Base-by-base conservation (phyloP, 345 rosid species). In the Euclidium syriacum region DNA sequence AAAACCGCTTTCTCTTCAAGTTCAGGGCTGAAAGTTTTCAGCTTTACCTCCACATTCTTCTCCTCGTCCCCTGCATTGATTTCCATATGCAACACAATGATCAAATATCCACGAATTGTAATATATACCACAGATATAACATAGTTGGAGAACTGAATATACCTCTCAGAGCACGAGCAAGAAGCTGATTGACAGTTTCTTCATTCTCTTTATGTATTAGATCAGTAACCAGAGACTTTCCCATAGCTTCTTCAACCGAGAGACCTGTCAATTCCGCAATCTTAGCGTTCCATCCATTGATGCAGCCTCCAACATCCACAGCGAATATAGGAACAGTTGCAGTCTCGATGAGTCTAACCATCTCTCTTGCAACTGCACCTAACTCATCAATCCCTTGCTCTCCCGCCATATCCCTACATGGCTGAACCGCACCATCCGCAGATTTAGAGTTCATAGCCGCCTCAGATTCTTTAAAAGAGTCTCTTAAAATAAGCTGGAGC, bases 311-410 rank as follows among this genome's bases (percentile, higher is more conserved):
- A 39, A 71, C 80, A 59, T 90, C 99, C 16, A 90, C 94, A 17
- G 96, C 96, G 11, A 95, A 95, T 78, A 95, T 90, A 23, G 97
- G 99, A 66, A 87, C 97, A 36, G 97, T 86, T 19, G 99, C 97
- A 5, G 97, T 90, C 73, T 95, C 97, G 36, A 95, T 95, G 64
- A 95, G 75, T 71, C 97, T 89, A 64, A 95, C 99, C 97, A 95
- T 95, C 82, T 90, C 99, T 71, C 99, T 86, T 8, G 99, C 99
- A 53, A 90, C 97, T 17, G 96, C 84, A 65, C 94, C 87, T 71
- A 95, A 84, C 73, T 90, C 99, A 50, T 95, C 94, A 48, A 87
- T 40, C 19, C 91, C 96, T 75, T 88, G 94, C 61, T 86, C 76
- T 62, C 80, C 82, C 60, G 85, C 65, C 63, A 71, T 86, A 65